Base-by-base conservation (phyloP, 169 alveolate species). In the Theileria sp. region DNA sequence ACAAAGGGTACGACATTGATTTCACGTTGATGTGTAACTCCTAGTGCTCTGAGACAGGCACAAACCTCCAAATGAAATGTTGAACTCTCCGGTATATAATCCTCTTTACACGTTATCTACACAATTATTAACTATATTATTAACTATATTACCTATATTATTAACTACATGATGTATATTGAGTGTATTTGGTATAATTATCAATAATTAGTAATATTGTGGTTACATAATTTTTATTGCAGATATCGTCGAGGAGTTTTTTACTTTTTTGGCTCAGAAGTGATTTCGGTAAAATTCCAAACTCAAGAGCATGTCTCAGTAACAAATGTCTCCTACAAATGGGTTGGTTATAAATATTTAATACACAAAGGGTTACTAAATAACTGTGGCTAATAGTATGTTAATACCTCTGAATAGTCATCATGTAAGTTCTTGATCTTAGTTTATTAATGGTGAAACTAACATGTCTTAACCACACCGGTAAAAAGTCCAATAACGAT, bases 11-110 rank as follows among this genome's bases (percentile, higher is more conserved):
- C 71, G n/a, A 82, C 76, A 34, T 87, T 82, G 10, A 91, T 88
- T 61, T 91, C 94, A 70, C 92, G 58, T 56, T 86, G 88, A 67
- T 91, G 94, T 17, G 79, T 81, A 28, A 91, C 91, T 38, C 86
- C 93, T 67, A 91, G 85, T 32, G 93, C 92, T 30, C 88, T 71
- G 30, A 91, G 71, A 34, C 92, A 87, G 50, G 92, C 87, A 30
- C 92, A 91, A 2, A 91, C 94, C 70, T 91, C 94, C 74, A 91
- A 86, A 69, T 91, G 94, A 65, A 91, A 91, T 19, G 94, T 91
- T 21, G 94, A 91, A 58, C 94, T 91, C 62, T 91, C 94, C 23
- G 94, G 94, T 21, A 79, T 79, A 62, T 78, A 91, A 13, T 86
- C 92, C 77, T 72, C 86, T 21, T 56, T 50, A 26, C 77, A 51